Evolutionary conservation across 140 eudicot genomes (phyloP), one percentile per base, ranked within the genome.

Genomic region (Ambrosia hybrid): DNA sequence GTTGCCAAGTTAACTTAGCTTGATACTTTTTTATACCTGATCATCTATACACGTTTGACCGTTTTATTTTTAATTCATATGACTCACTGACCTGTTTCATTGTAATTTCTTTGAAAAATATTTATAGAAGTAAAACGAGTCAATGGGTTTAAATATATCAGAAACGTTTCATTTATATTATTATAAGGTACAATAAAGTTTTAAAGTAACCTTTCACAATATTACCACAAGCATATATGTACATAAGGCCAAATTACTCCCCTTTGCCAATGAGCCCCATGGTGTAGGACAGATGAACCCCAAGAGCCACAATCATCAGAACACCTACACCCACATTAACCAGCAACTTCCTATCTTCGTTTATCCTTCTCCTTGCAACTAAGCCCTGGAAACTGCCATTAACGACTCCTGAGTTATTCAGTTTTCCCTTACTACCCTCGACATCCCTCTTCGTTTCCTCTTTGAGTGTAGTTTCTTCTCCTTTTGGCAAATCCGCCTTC

Each of bases 271-370:
- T 59, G 82, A 80, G 84, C 43, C 83, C 86, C 17, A 81, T 48
- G 8, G 87, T 70, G 82, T 84, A 79, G 16, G 83, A 53, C 72
- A 87, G 80, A 53, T 83, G 87, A 68, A 88, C 76, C 16, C 91
- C 95, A 64, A 93, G 85, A 37, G 89, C 97, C 52, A 83, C 80
- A 45, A 93, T 80, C 8, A 93, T 91, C 52, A 93, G 76, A 74
- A 84, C 65, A 43, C 91, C 91, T 9, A 58, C 98, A 48, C 96
- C 96, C 78, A 85, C 80, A 69, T 93, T 93, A 80, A 93, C 85
- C 76, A 90, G 51, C 84, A 77, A 48, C 51, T 82, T 85, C 74
- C 90, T 87, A 51, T 87, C 98, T 82, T 87, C 89, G 53, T 73
- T 80, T 64, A 72, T 5, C 68, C 68, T 51, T 74, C 81, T 81